Percentiles rank a stretch among this genome's conserved stretches.
Conservation (phyloP, 208 protist genomes). For the Porcisia hertigi region DNA sequence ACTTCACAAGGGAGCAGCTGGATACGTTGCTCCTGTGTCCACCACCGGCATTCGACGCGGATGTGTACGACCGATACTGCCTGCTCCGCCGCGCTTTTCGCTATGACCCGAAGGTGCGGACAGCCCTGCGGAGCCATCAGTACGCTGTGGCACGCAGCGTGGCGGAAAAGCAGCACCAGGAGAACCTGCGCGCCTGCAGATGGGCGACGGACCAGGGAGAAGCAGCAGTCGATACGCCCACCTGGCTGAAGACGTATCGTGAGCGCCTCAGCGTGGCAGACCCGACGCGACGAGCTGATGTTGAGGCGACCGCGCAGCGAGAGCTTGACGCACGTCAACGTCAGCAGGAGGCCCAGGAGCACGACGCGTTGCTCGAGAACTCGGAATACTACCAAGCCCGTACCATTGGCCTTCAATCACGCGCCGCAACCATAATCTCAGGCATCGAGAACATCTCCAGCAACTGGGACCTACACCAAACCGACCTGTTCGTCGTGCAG, state of each 20-base stretch:
- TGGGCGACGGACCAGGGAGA: neutral
- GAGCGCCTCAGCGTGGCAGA: slow-evolving; percentile 7
- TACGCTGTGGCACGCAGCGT: slow-evolving; percentile 31
- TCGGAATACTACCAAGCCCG: slow-evolving; percentile 57
- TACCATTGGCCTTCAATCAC: slow-evolving; percentile 29
- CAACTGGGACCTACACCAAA: slow-evolving; percentile 60
- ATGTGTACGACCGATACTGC: slow-evolving; percentile 49
- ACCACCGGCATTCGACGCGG: slow-evolving; percentile 22
- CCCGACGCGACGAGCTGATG: slow-evolving; percentile 5
- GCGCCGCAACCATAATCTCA: slow-evolving; percentile 36
- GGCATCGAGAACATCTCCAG: slow-evolving; percentile 48
- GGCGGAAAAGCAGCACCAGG: slow-evolving; percentile 27
- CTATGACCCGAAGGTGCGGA: slow-evolving; percentile 14
- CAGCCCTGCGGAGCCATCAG: slow-evolving; percentile 22
- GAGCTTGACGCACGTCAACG: slow-evolving; percentile 20
- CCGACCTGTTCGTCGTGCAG: slow-evolving; percentile 41
- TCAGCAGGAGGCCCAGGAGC: slow-evolving; percentile 18
- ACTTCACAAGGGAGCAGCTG: slow-evolving; percentile 44
- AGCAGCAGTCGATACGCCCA: neutral
- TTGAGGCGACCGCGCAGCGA: slow-evolving; percentile 18
- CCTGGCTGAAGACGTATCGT: slow-evolving; percentile 3
- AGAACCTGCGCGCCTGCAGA: neutral
- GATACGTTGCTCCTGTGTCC: slow-evolving; percentile 26
- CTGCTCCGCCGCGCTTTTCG: slow-evolving; percentile 33
- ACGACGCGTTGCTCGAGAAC: slow-evolving; percentile 34